These are phyloP conservation scores for Rhexocercosporidium sp. DNA, from an alignment of 2,329 filamentous ascomycete species.

Conservation along the genomic window DNA sequence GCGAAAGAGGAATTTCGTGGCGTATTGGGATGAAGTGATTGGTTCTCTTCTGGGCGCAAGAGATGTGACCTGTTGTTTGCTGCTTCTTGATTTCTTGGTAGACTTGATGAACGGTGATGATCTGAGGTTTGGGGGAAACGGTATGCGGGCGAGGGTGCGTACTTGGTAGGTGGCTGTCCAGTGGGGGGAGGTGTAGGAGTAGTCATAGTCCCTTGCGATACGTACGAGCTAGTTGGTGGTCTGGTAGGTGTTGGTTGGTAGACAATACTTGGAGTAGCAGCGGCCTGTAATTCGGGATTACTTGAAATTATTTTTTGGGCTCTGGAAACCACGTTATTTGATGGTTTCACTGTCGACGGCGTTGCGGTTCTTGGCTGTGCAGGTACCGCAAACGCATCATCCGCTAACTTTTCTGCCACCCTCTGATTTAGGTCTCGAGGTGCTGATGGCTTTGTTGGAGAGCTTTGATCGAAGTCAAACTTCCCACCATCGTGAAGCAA, in stretches of 20 bases:
- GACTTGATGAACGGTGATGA: slow-evolving; percentile 57
- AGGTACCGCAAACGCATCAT: slow-evolving; percentile 74
- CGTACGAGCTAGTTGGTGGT: slow-evolving; percentile 52
- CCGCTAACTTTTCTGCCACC: slow-evolving; percentile 77
- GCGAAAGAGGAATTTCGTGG: slow-evolving; percentile 43
- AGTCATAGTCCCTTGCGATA: slow-evolving; percentile 84
- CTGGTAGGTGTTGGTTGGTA: slow-evolving; percentile 41
- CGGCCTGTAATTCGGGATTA: slow-evolving; percentile 62
- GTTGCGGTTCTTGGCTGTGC: slow-evolving; percentile 24
- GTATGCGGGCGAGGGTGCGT: slow-evolving; percentile 34
- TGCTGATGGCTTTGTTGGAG: slow-evolving; percentile 52
- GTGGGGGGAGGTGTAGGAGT: slow-evolving; percentile 53
- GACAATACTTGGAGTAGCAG: slow-evolving; percentile 48
- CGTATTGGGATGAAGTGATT: slow-evolving; percentile 27
- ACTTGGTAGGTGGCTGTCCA: slow-evolving; percentile 30
- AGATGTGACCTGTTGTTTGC: slow-evolving; percentile 24
- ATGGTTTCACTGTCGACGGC: slow-evolving; percentile 25
- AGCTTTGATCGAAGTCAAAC: slow-evolving; percentile 78
- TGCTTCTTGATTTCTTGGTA: slow-evolving; percentile 44
- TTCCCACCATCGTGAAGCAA: slow-evolving; percentile 84
- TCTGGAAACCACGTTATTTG: slow-evolving; percentile 55
- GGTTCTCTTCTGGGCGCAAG: slow-evolving; percentile 34
- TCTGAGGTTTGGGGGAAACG: slow-evolving; percentile 37
- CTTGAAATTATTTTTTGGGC: slow-evolving; percentile 68
- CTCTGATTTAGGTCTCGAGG: slow-evolving; percentile 65